These are phyloP conservation scores for Salicornia ramosissima DNA, from an alignment of 148 eudicot genomes.

Conservation along the genomic window DNA sequence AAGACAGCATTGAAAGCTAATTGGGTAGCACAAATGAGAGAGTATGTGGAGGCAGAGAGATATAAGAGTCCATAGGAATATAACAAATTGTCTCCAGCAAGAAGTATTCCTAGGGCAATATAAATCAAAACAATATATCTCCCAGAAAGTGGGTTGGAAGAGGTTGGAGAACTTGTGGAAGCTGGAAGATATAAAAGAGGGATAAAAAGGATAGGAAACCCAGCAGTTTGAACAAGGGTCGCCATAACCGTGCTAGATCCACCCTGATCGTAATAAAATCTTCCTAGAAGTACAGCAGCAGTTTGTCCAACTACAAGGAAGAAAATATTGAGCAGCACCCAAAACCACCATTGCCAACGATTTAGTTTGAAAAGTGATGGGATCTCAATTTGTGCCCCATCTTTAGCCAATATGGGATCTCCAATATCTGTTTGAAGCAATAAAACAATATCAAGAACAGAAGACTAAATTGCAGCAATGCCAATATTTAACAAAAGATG, in stretches of 20 bases:
- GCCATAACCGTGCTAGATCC: slow-evolving; percentile 83
- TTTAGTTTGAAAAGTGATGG: slow-evolving; percentile 38
- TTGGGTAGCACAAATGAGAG: slow-evolving; percentile 87
- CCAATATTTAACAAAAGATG: neutral
- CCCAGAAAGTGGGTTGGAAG: slow-evolving; percentile 31
- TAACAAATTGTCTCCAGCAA: slow-evolving; percentile 68
- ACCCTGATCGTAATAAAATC: slow-evolving; percentile 80
- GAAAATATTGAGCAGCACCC: slow-evolving; percentile 49
- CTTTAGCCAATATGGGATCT: slow-evolving; percentile 34
- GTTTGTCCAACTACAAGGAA: slow-evolving; percentile 75
- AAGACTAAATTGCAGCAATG: neutral
- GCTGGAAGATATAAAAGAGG: slow-evolving; percentile 54
- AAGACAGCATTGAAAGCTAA: slow-evolving; percentile 69
- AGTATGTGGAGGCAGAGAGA: slow-evolving; percentile 84
- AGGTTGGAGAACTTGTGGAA: slow-evolving; percentile 25
- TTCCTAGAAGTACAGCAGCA: slow-evolving; percentile 74
- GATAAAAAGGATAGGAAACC: slow-evolving; percentile 64
- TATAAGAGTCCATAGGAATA: slow-evolving; percentile 70
- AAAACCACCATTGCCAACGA: slow-evolving; percentile 74
- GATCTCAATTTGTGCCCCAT: slow-evolving; percentile 22
- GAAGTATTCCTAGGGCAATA: slow-evolving; percentile 45
- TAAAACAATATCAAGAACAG: neutral
- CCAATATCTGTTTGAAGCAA: slow-evolving; percentile 36
- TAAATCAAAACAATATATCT: slow-evolving; percentile 39
- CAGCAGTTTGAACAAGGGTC: slow-evolving; percentile 80